A percentile compares a stretch with the other conserved stretches of the same genome.
These are phyloP conservation scores for Cladosporium sp. DNA, from an alignment of 2,329 filamentous ascomycete species.

Conservation along the genomic window DNA sequence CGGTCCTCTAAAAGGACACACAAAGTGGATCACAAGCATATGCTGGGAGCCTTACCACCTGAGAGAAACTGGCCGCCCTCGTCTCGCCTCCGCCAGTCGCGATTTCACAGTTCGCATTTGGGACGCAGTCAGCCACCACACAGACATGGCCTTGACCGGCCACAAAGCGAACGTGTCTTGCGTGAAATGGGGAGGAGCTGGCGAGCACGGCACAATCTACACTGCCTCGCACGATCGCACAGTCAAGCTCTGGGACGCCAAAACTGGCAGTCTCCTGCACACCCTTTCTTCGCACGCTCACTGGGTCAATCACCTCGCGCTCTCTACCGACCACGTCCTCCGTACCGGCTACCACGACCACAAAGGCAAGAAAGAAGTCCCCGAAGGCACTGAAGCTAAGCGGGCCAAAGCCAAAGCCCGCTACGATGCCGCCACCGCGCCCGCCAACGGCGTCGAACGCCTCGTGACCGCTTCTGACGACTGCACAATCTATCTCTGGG, in stretches of 20 bases:
- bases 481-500: constrained; percentile 95
- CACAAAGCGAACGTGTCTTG: constrained; percentile 88
- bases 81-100: constrained; percentile 82
- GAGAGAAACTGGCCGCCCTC: constrained; percentile 67
- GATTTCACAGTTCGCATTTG: constrained; percentile 85
- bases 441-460: constrained; percentile 63
- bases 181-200: constrained; percentile 90
- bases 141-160: constrained; percentile 78
- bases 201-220: constrained; percentile 59
- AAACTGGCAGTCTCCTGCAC: constrained; percentile 73
- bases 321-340: constrained; percentile 88
- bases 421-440: constrained; percentile 77
- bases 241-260: constrained; percentile 83
- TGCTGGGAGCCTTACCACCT: constrained; percentile 93
- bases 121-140: constrained; percentile 72
- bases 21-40: constrained; percentile 82
- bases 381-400: constrained; percentile 65
- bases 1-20: constrained; percentile 73
- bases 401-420: constrained; percentile 70
- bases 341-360: constrained; percentile 86
- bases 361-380: constrained; percentile 60
- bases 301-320: constrained; percentile 90
- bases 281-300: constrained; percentile 80
- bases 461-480: constrained; percentile 91
- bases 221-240: constrained; percentile 87